These are phyloP conservation scores for Salix caprea DNA, from an alignment of 345 rosid genomes.

Conservation along the genomic window DNA sequence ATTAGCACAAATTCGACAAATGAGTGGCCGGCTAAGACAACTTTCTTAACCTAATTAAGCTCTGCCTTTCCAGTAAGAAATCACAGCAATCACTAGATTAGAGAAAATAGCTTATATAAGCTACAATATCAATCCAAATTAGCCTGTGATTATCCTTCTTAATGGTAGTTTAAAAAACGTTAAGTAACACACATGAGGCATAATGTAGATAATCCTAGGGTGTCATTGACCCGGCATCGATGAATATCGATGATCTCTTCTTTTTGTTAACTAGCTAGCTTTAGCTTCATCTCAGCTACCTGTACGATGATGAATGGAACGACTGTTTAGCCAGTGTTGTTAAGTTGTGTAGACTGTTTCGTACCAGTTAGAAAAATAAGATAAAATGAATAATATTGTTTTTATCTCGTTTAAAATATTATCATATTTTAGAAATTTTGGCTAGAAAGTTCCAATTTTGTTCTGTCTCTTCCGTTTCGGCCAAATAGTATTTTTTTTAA, in stretches of 20 bases:
- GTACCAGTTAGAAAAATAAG: too few relatives aligned
- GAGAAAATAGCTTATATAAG: conserved; percentile 21
- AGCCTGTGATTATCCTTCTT: not conserved
- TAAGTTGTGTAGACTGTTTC: too few relatives aligned
- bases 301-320: not conserved
- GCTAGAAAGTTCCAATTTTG: fast-evolving
- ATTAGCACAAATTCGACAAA: conserved; percentile 44
- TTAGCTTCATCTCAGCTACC: not conserved
- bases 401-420: too few relatives aligned
- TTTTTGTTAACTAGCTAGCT: not conserved
- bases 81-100: not conserved
- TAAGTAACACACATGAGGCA: not conserved
- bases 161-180: not conserved
- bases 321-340: too few relatives aligned
- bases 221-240: not conserved
- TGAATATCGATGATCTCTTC: not conserved
- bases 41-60: conserved; percentile 40
- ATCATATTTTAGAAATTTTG: too few relatives aligned
- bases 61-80: not conserved
- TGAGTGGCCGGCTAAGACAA: conserved; percentile 61
- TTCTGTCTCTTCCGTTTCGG: too few relatives aligned
- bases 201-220: conserved; percentile 1
- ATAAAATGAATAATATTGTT: too few relatives aligned
- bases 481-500: too few relatives aligned
- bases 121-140: not conserved